Evolutionary conservation across 2,329 filamentous ascomycete species (phyloP), one percentile per base, ranked within the genome.

Genomic region (Penicillium sp.): DNA sequence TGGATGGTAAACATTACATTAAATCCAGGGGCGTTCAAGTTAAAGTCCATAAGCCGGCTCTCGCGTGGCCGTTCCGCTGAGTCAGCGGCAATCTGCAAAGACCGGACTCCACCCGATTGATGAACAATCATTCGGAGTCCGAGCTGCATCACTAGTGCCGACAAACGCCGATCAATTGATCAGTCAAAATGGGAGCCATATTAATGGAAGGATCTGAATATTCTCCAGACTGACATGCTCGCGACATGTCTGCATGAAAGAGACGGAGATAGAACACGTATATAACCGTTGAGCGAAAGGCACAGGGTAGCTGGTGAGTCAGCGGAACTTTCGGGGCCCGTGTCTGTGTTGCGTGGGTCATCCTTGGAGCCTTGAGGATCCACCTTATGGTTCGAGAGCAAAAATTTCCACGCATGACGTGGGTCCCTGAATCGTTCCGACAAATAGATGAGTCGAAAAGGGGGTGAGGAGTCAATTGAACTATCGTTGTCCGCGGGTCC

Each of bases 371-470:
- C 14, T 8, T 40, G 9, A 4, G 33, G 44, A 46, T 46, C 44
- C 41, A 25, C 46, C 8, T 56, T 26, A n/a, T 40, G 48, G 51
- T 54, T 56, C 43, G 47, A 29, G 20, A 31, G 26, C 49, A 52
- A 48, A 59, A 25, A 59, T 54, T 58, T 56, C 23, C 50, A 45
- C n/a, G 47, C 43, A 20, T 40, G 35, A 47, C 47, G 51, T 59
- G 54, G 56, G 45, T 56, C 54, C 26, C 22, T 25, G 18, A 47
- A 12, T 20, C 12, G 2, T 22, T 22, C 22, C 41, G 29, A 12
- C 40, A 45, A 46, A 23, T 45, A 35, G 14, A 23, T n/a, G 18
- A 14, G 43, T 23, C 33, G 26, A 43, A 31, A 18, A 33, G 51
- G 35, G 44, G 49, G n/a, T 23, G 2, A 29, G 6, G 11, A 46